phyloP scores from a whole-genome alignment of 2,329 filamentous ascomycete species.

The Ophiostoma australiae region DNA sequence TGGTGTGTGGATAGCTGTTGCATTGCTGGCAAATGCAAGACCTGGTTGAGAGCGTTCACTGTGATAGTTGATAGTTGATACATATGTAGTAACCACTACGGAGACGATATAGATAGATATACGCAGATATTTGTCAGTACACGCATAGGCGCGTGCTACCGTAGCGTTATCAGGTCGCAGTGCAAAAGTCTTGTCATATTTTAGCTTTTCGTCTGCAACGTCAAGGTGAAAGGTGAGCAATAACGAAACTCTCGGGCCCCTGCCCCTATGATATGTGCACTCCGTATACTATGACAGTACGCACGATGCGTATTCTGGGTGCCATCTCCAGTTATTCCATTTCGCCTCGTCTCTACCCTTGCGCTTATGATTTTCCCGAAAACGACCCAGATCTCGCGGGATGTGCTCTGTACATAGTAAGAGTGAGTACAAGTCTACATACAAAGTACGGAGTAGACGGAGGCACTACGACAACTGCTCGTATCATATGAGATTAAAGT shows the following conservation, averaged over 20 bases:
- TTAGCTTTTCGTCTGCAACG: neutral
- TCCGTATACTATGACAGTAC: neutral
- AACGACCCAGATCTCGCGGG: neutral
- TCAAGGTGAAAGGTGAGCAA: neutral
- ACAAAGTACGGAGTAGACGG: too few species aligned
- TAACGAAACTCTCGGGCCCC: neutral
- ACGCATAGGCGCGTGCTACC: neutral
- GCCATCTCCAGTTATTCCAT: slow-evolving; percentile 5
- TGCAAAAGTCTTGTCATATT: neutral
- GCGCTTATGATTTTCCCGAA: slow-evolving; percentile 9
- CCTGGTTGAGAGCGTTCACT: too few species aligned
- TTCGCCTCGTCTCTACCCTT: slow-evolving; percentile 1
- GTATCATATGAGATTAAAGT: neutral
- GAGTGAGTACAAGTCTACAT: neutral
- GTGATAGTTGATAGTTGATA: too few species aligned
- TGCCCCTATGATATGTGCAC: neutral
- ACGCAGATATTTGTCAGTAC: slow-evolving; percentile 2
- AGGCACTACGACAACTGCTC: too few species aligned
- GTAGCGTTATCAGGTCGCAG: neutral
- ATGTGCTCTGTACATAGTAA: neutral
- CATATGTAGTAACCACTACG: neutral
- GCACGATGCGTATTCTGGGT: too few species aligned
- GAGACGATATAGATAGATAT: neutral
- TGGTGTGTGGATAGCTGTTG: slow-evolving; percentile 2
- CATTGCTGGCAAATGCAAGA: neutral